Evolutionary conservation across 768 basidiomycete species (phyloP).

Genomic region (Clathrus columnatus): DNA sequence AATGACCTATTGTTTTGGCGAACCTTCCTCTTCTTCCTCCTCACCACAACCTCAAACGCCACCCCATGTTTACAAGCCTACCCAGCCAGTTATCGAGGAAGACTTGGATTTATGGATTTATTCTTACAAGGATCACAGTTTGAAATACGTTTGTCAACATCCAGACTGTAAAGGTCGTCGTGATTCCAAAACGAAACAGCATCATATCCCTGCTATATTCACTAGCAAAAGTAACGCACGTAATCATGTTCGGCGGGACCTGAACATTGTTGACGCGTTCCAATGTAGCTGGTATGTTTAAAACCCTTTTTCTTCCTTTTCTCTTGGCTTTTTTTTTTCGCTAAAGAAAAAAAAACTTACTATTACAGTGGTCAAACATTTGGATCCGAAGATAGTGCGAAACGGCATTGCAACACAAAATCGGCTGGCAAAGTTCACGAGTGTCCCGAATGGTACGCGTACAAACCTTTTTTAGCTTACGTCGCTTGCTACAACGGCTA

Average conservation of each 20-base stretch:
- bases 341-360: too few relatives aligned
- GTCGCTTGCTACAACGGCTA: not conserved
- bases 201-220: not conserved
- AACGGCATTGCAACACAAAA: not conserved
- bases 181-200: not conserved
- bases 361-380: not conserved
- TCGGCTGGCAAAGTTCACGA: not conserved
- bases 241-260: not conserved
- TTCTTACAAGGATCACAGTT: not conserved
- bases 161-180: not conserved
- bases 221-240: not conserved
- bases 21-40: not conserved
- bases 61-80: not conserved
- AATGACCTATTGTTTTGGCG: not conserved
- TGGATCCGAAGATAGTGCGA: not conserved
- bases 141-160: not conserved
- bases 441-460: not conserved
- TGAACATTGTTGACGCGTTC: not conserved
- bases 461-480: not conserved
- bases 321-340: not conserved
- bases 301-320: not conserved
- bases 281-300: not conserved
- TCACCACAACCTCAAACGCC: not conserved
- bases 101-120: not conserved
- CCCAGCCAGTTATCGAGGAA: not conserved